These are phyloP conservation scores for Adansonia madagascariensis DNA, from an alignment of 441 rosid genomes.

Conservation along the genomic window DNA sequence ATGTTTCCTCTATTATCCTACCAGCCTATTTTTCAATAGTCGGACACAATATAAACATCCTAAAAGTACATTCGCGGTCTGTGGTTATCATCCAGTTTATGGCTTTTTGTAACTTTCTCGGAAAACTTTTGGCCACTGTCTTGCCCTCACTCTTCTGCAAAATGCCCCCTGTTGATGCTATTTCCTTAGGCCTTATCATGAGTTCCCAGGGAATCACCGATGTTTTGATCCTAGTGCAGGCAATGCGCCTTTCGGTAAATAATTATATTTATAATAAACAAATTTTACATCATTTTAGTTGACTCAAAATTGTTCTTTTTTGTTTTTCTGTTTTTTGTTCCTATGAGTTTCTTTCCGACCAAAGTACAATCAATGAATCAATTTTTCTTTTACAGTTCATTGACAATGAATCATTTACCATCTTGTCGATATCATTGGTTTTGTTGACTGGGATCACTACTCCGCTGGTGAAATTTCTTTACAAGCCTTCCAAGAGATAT, in stretches of 20 bases:
- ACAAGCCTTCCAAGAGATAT: conserved; percentile 38
- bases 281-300: not conserved
- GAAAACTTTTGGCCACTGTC: conserved; percentile 38
- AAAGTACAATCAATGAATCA: not conserved
- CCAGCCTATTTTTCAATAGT: not conserved
- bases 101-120: conserved; percentile 17
- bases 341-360: not conserved
- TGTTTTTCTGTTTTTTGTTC: too few relatives aligned
- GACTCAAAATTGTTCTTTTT: too few relatives aligned
- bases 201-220: conserved; percentile 52
- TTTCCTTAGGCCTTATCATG: conserved; percentile 50
- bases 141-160: conserved; percentile 36
- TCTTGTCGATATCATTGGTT: not conserved
- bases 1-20: not conserved
- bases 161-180: conserved; percentile 44
- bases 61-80: not conserved
- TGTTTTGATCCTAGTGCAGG: not conserved
- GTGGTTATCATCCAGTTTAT: conserved; percentile 27
- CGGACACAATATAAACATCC: not conserved
- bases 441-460: conserved; percentile 27
- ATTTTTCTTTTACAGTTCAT: not conserved
- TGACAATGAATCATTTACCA: not conserved
- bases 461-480: conserved; percentile 28
- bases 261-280: too few relatives aligned
- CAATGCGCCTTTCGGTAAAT: not conserved